A percentile compares a stretch with the other conserved stretches of the same genome.
Conservation (phyloP, 2,329 filamentous ascomycete genomes). For the Venturia pyrina region DNA sequence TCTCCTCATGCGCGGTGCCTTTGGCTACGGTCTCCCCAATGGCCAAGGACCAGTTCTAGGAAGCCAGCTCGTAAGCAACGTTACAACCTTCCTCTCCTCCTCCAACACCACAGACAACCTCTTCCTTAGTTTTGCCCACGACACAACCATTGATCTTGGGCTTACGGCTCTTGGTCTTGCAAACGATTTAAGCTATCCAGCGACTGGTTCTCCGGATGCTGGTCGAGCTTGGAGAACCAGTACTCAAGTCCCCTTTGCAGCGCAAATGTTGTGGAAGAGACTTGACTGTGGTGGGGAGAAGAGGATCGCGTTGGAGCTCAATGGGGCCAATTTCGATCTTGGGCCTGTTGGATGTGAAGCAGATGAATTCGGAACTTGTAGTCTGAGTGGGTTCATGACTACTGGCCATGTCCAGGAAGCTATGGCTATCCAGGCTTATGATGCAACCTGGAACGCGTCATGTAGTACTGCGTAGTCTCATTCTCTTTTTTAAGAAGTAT, state of each 20-base stretch:
- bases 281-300: conserved; percentile 12
- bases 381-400: conserved; percentile 4
- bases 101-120: conserved; percentile 9
- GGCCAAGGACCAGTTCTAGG: conserved; percentile 11
- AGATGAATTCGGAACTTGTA: conserved; percentile 12
- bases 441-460: conserved; percentile 8
- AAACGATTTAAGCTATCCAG: conserved; percentile 10
- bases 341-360: conserved; percentile 12
- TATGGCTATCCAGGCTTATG: conserved; percentile 5
- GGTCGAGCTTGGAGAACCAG: conserved; percentile 12
- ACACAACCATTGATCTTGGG: conserved; percentile 15
- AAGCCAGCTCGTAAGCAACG: conserved; percentile 12
- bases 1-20: conserved; percentile 13
- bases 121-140: conserved; percentile 13
- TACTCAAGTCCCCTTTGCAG: conserved; percentile 13
- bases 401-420: conserved; percentile 8
- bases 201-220: conserved; percentile 7
- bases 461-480: background rate
- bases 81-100: conserved; percentile 12
- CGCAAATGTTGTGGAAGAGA: conserved; percentile 14
- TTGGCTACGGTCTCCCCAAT: conserved; percentile 13
- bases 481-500: too few relatives aligned
- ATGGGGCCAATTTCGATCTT: conserved; percentile 14
- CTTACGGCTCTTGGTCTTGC: conserved; percentile 12
- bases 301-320: conserved; percentile 12